These are phyloP conservation scores for Aspergillus fumigatiaffinis DNA, from an alignment of 2,329 filamentous ascomycete genomes.

Conservation along the genomic window DNA sequence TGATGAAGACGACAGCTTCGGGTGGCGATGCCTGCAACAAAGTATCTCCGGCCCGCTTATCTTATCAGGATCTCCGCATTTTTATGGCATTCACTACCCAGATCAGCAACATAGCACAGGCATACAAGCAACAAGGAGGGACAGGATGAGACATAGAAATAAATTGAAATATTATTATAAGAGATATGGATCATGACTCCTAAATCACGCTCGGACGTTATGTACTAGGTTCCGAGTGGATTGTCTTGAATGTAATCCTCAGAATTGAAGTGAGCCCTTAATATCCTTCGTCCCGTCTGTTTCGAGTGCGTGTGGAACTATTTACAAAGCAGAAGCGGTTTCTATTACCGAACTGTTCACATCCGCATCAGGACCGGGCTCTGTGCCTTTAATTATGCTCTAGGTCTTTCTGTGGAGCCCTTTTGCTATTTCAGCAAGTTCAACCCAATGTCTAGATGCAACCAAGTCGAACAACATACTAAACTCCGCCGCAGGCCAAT, in stretches of 20 bases:
- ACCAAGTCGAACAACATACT: background rate
- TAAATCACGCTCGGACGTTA: too few species aligned
- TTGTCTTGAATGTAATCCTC: background rate
- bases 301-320: background rate
- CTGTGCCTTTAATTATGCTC: background rate
- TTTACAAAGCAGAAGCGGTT: background rate
- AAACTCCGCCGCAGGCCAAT: background rate
- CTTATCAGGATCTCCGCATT: slow-evolving; percentile 17
- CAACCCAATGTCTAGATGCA: background rate
- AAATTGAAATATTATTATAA: too few species aligned
- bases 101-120: background rate
- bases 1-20: background rate
- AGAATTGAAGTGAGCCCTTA: background rate
- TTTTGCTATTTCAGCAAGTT: background rate
- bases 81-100: background rate
- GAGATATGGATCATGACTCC: too few species aligned
- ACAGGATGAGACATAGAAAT: too few species aligned
- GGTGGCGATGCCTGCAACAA: slow-evolving; percentile 11
- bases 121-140: background rate
- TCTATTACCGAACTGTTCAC: background rate
- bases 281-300: background rate
- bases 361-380: background rate
- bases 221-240: background rate
- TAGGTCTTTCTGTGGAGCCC: background rate
- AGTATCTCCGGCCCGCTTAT: slow-evolving; percentile 21